These are phyloP conservation scores for Baudoinia panamericana DNA, from an alignment of 495 filamentous ascomycete species.

Conservation along the genomic window DNA sequence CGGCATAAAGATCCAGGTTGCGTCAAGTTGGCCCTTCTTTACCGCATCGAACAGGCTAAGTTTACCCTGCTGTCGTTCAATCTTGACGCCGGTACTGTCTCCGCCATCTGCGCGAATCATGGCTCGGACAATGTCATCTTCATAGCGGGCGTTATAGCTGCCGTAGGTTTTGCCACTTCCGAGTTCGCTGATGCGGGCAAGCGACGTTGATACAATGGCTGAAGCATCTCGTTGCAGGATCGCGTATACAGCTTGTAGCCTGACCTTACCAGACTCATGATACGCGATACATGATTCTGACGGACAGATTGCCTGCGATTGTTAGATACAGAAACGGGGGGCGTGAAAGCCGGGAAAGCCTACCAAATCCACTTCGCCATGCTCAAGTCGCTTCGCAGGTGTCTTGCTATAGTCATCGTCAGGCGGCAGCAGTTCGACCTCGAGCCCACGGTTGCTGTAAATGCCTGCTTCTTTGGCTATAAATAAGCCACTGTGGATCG, in stretches of 20 bases:
- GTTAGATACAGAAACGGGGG: too few species aligned
- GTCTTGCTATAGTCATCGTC: constrained; percentile 16
- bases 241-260: constrained; percentile 19
- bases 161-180: constrained; percentile 13
- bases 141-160: constrained; percentile 17
- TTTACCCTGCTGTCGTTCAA: constrained; percentile 16
- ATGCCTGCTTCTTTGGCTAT: constrained; percentile 7
- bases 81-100: constrained; percentile 9
- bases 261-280: constrained; percentile 12
- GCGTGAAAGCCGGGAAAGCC: too few species aligned
- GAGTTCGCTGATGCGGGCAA: constrained; percentile 6
- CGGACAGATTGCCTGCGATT: constrained; percentile 13
- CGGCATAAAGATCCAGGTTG: constrained; percentile 21
- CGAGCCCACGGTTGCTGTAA: constrained; percentile 9
- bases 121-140: constrained; percentile 16
- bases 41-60: constrained; percentile 13
- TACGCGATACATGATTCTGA: constrained; percentile 19
- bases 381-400: constrained; percentile 12
- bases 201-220: constrained; percentile 11
- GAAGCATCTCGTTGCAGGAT: constrained; percentile 13
- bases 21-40: constrained; percentile 14
- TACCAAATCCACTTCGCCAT: constrained; percentile 15
- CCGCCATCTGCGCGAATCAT: constrained; percentile 16
- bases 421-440: constrained; percentile 13
- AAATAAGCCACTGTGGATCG: constrained; percentile 18